Evolutionary conservation across 208 protist genomes (phyloP).

Genomic region (Wallacemonas sp.): DNA sequence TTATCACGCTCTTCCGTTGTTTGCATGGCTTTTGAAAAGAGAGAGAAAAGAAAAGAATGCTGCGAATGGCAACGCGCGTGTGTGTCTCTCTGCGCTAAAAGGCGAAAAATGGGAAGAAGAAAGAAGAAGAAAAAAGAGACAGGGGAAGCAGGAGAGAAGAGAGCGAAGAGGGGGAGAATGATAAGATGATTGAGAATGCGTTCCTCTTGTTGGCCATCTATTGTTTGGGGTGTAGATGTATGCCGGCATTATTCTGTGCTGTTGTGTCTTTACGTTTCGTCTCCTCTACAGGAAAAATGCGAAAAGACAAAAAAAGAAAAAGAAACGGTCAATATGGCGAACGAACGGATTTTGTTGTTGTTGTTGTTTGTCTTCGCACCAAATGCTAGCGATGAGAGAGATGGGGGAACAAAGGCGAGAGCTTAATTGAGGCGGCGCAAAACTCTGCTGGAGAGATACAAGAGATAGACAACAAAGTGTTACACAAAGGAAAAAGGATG

Average conservation of each 20-base stretch:
- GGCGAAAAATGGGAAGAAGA: background rate
- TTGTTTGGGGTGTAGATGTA: too few species aligned
- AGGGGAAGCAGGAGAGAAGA: too few species aligned
- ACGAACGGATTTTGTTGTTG: background rate
- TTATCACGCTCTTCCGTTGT: background rate
- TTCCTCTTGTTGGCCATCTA: constrained; percentile 1
- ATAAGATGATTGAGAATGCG: background rate
- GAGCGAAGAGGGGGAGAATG: too few species aligned
- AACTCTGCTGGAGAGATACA: too few species aligned
- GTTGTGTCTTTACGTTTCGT: background rate
- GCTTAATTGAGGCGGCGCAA: too few species aligned
- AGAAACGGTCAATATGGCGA: background rate
- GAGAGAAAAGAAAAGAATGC: constrained; percentile 1
- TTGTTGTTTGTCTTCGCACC: too few species aligned
- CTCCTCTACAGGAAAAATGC: background rate
- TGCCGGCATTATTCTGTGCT: background rate
- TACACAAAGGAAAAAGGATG: background rate
- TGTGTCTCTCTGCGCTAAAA: too few species aligned
- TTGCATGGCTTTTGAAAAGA: background rate
- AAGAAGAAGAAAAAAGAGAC: too few species aligned
- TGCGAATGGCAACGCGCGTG: too few species aligned
- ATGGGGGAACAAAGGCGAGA: too few species aligned
- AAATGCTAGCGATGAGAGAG: too few species aligned
- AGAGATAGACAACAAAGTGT: too few species aligned
- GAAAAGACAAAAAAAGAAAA: background rate